These are phyloP conservation scores for Tylopilus balloui DNA, from an alignment of 768 basidiomycete genomes.

Conservation along the genomic window DNA sequence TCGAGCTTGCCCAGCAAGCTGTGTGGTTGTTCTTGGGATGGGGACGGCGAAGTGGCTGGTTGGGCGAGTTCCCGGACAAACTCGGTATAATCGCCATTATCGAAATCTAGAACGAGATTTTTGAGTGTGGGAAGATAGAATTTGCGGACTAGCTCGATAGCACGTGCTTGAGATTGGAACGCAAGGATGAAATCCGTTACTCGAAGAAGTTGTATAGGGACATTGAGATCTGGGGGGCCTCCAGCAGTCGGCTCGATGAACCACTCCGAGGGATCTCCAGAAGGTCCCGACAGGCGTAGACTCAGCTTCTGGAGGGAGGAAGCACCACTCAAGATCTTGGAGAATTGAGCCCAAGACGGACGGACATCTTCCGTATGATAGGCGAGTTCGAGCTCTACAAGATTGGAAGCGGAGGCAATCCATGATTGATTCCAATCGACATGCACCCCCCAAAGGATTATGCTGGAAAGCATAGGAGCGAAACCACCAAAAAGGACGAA, in stretches of 20 bases:
- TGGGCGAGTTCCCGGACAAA: not conserved
- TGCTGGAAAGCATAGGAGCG: not conserved
- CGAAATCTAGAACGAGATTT: not conserved
- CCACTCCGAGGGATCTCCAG: not conserved
- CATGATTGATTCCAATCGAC: not conserved
- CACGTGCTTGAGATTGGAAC: not conserved
- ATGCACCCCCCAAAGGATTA: not conserved
- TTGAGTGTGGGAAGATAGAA: not conserved
- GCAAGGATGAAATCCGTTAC: not conserved
- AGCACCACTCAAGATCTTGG: not conserved
- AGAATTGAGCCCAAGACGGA: constrained; percentile 1
- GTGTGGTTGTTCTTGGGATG: not conserved
- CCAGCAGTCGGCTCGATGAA: not conserved
- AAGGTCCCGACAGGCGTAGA: not conserved
- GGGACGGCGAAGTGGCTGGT: not conserved
- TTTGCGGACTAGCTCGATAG: not conserved
- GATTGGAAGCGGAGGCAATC: not conserved
- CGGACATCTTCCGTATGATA: not conserved
- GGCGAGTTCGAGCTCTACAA: not conserved
- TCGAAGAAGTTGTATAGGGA: not conserved
- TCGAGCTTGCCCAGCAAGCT: not conserved
- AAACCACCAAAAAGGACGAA: not conserved
- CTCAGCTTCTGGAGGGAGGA: not conserved
- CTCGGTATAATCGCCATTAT: not conserved
- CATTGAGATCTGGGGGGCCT: not conserved